These are phyloP conservation scores for Aureobasidium sp. DNA, from an alignment of 2,329 filamentous ascomycete species.

Conservation along the genomic window DNA sequence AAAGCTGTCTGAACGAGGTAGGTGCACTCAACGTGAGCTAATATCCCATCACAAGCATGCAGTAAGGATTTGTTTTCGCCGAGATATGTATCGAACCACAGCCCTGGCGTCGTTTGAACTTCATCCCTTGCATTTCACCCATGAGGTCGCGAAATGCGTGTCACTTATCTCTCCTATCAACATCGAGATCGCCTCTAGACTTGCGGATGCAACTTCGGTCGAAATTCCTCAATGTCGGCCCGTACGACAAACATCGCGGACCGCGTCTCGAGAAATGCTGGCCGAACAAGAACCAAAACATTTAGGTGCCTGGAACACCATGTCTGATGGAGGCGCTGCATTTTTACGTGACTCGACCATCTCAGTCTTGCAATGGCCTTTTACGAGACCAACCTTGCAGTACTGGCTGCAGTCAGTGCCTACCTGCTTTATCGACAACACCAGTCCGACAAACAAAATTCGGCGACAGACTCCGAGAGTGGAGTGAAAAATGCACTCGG, in stretches of 20 bases:
- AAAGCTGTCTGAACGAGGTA: background rate
- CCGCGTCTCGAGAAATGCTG: conserved; percentile 7
- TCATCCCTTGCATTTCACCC: conserved; percentile 2
- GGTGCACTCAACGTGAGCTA: background rate
- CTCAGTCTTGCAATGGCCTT: conserved; percentile 18
- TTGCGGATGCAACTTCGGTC: background rate
- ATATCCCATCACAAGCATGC: background rate
- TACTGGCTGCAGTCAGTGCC: conserved; percentile 20
- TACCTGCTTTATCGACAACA: conserved; percentile 19
- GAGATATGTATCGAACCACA: conserved; percentile 1
- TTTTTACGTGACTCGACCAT: background rate
- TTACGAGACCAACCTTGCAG: conserved; percentile 22
- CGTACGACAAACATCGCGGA: conserved; percentile 1
- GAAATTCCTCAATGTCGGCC: background rate
- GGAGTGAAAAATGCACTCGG: conserved; percentile 24
- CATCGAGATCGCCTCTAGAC: background rate
- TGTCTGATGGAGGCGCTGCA: background rate
- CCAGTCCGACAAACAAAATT: conserved; percentile 10
- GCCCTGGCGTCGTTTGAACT: background rate
- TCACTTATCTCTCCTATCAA: background rate
- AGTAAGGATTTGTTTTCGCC: background rate
- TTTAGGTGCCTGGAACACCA: background rate
- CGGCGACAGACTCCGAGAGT: conserved; percentile 18
- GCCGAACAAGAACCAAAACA: background rate
- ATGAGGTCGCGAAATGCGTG: background rate